A percentile compares a stretch with the other conserved stretches of the same genome.
Conservation (phyloP, 1,139 yeast species). For the Hyphopichia buzzinii region DNA sequence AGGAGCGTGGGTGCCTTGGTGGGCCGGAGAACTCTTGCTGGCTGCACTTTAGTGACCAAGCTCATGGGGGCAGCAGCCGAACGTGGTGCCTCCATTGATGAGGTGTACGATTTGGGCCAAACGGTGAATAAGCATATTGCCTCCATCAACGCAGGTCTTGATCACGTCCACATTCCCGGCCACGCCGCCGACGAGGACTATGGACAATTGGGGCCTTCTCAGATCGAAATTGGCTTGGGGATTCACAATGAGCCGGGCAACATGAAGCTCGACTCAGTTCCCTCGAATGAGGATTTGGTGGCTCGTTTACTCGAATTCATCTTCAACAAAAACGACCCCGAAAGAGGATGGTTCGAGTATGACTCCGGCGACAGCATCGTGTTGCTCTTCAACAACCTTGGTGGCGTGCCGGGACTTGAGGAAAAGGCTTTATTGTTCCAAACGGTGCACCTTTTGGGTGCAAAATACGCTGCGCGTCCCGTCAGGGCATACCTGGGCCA, state of each 20-base stretch:
- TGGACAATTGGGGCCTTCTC: slow-evolving; percentile 30
- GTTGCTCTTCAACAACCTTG: slow-evolving; percentile 48
- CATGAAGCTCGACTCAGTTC: slow-evolving; percentile 35
- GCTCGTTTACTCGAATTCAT: slow-evolving; percentile 33
- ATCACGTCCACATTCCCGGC: slow-evolving; percentile 53
- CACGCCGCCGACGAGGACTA: slow-evolving; percentile 22
- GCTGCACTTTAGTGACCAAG: slow-evolving; percentile 43
- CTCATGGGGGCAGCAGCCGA: slow-evolving; percentile 48
- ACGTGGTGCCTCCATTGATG: slow-evolving; percentile 29
- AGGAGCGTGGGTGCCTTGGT: slow-evolving; percentile 41
- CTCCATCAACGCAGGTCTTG: slow-evolving; percentile 52
- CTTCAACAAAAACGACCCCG: slow-evolving; percentile 35
- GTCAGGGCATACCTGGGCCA: slow-evolving; percentile 44
- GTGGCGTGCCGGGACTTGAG: slow-evolving; percentile 51
- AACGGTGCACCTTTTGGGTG: slow-evolving; percentile 28
- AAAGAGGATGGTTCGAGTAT: slow-evolving; percentile 43
- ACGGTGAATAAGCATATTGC: slow-evolving; percentile 36
- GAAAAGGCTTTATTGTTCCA: slow-evolving; percentile 31
- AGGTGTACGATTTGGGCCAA: slow-evolving; percentile 35
- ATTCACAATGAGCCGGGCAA: slow-evolving; percentile 58
- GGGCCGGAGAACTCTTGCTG: slow-evolving; percentile 52
- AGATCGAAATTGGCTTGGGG: slow-evolving; percentile 51
- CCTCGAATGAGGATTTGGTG: slow-evolving; percentile 41
- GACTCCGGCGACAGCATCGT: slow-evolving; percentile 35
- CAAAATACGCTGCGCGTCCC: slow-evolving; percentile 35